phyloP scores from a whole-genome alignment of 1,139 yeast species.

The Debaryomyces fabryi region DNA sequence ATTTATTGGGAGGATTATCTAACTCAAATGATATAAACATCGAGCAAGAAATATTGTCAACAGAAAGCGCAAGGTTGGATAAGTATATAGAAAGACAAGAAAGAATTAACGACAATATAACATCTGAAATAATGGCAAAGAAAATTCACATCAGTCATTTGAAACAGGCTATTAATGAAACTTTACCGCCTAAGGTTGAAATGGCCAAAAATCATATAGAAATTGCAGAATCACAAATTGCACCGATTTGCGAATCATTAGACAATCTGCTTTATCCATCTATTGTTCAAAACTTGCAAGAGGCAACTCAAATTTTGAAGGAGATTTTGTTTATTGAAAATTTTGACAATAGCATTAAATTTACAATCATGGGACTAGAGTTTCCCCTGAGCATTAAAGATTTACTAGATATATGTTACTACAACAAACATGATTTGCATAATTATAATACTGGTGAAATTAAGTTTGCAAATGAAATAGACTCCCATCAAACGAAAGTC shows the following conservation, averaged over 20 bases:
- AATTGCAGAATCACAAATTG: conserved; percentile 30
- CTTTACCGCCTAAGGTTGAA: conserved; percentile 19
- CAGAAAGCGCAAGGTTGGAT: conserved; percentile 5
- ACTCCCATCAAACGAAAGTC: conserved; percentile 18
- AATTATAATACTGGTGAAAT: conserved; percentile 13
- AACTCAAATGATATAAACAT: conserved; percentile 6
- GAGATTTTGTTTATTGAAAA: conserved; percentile 34
- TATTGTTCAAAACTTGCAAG: conserved; percentile 22
- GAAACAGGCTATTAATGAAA: conserved; percentile 21
- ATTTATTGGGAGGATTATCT: conserved; percentile 1
- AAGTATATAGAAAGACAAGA: conserved; percentile 25
- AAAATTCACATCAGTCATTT: conserved; percentile 30
- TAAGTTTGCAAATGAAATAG: conserved; percentile 2
- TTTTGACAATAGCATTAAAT: conserved; percentile 24
- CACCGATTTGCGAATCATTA: conserved; percentile 30
- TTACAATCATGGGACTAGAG: conserved; percentile 38
- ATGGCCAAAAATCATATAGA: conserved; percentile 30
- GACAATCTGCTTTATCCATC: conserved; percentile 25
- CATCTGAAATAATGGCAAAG: conserved; percentile 28
- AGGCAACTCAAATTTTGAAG: conserved; percentile 21
- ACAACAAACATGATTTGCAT: conserved; percentile 17
- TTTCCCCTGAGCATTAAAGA: conserved; percentile 39
- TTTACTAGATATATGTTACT: conserved; percentile 34
- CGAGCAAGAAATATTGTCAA: background rate
- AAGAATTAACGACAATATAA: conserved; percentile 27